Evolutionary conservation across 805 yeast genomes (phyloP).

Genomic region (Nakazawaea peltata): DNA sequence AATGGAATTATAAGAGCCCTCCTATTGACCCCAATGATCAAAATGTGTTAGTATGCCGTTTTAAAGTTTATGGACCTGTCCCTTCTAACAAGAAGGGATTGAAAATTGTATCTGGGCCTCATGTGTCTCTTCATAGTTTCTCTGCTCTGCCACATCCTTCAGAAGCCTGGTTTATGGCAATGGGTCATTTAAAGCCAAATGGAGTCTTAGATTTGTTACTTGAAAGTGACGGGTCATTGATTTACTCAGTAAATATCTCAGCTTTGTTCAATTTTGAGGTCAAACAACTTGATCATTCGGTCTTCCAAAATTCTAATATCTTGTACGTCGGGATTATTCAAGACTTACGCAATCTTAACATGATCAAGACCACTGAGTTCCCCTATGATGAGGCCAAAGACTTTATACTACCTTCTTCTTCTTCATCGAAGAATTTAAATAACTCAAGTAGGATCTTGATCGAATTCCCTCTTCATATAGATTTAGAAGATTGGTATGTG

Average conservation of each 20-base stretch:
- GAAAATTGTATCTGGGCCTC: constrained; percentile 17
- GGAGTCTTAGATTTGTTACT: constrained; percentile 54
- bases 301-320: constrained; percentile 50
- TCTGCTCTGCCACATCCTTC: constrained; percentile 8
- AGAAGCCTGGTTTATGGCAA: constrained; percentile 67
- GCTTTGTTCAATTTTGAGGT: constrained; percentile 51
- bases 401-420: constrained; percentile 7
- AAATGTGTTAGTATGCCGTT: constrained; percentile 50
- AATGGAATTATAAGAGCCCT: constrained; percentile 35
- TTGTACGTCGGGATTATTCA: constrained; percentile 50
- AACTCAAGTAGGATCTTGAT: constrained; percentile 34
- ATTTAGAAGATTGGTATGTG: constrained; percentile 72
- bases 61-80: constrained; percentile 58
- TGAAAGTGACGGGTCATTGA: constrained; percentile 54
- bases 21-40: constrained; percentile 18
- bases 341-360: constrained; percentile 40
- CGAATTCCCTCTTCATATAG: constrained; percentile 59
- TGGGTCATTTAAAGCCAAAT: constrained; percentile 60
- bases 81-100: constrained; percentile 30
- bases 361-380: constrained; percentile 17
- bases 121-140: constrained; percentile 14
- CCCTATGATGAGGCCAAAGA: constrained; percentile 1
- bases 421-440: constrained; percentile 6
- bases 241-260: constrained; percentile 52
- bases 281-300: constrained; percentile 53